These are phyloP conservation scores for Penicillium sp. DNA, from an alignment of 2,329 filamentous ascomycete genomes.

Conservation along the genomic window DNA sequence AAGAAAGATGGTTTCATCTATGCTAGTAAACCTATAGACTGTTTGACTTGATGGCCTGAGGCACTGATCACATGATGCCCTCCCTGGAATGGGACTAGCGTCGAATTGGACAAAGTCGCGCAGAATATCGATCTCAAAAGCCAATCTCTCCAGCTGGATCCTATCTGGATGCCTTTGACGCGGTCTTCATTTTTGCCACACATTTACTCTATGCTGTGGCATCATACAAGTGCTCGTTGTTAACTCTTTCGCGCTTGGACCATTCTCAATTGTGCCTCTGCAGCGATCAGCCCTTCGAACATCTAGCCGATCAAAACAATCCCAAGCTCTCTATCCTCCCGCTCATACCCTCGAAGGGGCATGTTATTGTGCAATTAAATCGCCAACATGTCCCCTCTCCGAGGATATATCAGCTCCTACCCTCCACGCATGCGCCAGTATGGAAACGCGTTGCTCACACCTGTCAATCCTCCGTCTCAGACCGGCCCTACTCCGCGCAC, in stretches of 20 bases:
- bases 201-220: not conserved
- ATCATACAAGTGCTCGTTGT: not conserved
- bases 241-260: not conserved
- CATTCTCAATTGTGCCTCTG: not conserved
- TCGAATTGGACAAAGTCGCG: conserved; percentile 31
- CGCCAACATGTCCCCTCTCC: conserved; percentile 60
- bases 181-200: not conserved
- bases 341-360: conserved; percentile 31
- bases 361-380: conserved; percentile 36
- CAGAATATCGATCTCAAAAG: conserved; percentile 22
- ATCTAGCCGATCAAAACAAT: conserved; percentile 24
- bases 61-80: conserved; percentile 28
- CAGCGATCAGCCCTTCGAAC: conserved; percentile 20
- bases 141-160: conserved; percentile 3
- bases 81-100: conserved; percentile 30
- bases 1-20: too few relatives aligned
- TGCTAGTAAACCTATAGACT: too few relatives aligned
- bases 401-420: conserved; percentile 88
- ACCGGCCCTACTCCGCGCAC: conserved; percentile 70
- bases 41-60: conserved; percentile 5
- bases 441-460: conserved; percentile 86
- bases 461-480: conserved; percentile 71
- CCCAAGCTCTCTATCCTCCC: conserved; percentile 20
- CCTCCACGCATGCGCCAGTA: conserved; percentile 86
- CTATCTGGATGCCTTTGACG: conserved; percentile 5